Evolutionary conservation across 2,329 filamentous ascomycete genomes (phyloP).

Genomic region (Fusarium beomiforme): DNA sequence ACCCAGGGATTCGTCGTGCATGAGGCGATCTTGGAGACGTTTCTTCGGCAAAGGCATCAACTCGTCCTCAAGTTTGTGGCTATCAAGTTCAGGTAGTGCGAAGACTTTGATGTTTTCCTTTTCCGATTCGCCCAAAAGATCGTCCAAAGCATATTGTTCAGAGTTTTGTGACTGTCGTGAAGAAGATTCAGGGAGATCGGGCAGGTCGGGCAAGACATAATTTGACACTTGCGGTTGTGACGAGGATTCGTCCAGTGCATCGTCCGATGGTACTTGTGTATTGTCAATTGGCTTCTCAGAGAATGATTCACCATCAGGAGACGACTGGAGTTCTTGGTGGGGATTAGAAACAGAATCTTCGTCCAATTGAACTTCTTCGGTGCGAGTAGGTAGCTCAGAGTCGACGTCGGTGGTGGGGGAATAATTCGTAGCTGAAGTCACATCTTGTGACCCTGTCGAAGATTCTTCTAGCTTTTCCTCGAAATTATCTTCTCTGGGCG

Average conservation of each 20-base stretch:
- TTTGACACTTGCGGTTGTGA: not conserved
- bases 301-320: not conserved
- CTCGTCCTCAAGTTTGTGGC: not conserved
- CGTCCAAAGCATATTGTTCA: not conserved
- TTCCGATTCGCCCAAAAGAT: not conserved
- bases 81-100: constrained; percentile 9
- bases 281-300: not conserved
- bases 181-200: not conserved
- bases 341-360: not conserved
- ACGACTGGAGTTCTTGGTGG: not conserved
- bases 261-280: not conserved
- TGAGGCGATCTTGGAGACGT: constrained; percentile 39
- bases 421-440: not conserved
- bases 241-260: not conserved
- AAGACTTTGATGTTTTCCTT: not conserved
- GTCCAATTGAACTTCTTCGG: not conserved
- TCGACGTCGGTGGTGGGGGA: not conserved
- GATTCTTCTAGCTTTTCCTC: not conserved
- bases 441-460: not conserved
- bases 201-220: not conserved
- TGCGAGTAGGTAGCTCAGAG: not conserved
- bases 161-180: not conserved
- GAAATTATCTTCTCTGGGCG: not conserved
- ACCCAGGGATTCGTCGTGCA: constrained; percentile 45
- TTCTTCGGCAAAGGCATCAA: not conserved